Evolutionary conservation across 768 basidiomycete genomes (phyloP).

Genomic region (Tulasnella sp.): DNA sequence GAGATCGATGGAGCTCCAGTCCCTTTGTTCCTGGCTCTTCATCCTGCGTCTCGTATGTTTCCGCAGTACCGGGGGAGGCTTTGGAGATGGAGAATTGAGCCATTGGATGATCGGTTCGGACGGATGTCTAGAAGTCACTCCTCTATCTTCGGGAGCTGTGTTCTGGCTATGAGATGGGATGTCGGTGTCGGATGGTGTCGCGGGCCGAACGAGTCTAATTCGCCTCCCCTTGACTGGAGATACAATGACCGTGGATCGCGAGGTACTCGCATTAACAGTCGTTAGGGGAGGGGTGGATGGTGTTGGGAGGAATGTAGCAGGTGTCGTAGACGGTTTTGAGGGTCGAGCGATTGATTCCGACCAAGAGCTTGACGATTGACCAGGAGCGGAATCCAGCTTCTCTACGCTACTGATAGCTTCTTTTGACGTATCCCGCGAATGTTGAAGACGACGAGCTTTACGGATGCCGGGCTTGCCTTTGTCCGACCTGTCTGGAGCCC

Average conservation of each 20-base stretch:
- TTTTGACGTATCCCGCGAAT: too few relatives aligned
- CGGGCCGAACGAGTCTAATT: slow-evolving; percentile 7
- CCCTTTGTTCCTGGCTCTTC: background rate
- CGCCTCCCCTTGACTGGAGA: slow-evolving; percentile 17
- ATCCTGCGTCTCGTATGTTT: background rate
- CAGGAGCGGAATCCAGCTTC: background rate
- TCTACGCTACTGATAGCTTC: too few relatives aligned
- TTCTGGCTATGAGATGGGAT: background rate
- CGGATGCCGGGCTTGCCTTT: too few relatives aligned
- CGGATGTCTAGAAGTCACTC: too few relatives aligned
- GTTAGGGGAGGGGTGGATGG: background rate
- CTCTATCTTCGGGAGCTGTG: too few relatives aligned
- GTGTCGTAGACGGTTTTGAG: background rate
- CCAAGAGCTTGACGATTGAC: background rate
- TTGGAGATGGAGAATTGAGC: background rate
- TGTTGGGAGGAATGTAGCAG: background rate
- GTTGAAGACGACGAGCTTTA: too few relatives aligned
- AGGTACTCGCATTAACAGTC: background rate
- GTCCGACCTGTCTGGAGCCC: too few relatives aligned
- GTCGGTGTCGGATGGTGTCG: slow-evolving; percentile 1
- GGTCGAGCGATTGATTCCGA: background rate
- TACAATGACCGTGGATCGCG: slow-evolving; percentile 1
- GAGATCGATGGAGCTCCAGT: background rate
- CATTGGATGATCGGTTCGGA: too few relatives aligned
- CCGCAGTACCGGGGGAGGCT: background rate